Conservation (phyloP, 352 stramenopile genomes). For the Pythium brassicae region DNA sequence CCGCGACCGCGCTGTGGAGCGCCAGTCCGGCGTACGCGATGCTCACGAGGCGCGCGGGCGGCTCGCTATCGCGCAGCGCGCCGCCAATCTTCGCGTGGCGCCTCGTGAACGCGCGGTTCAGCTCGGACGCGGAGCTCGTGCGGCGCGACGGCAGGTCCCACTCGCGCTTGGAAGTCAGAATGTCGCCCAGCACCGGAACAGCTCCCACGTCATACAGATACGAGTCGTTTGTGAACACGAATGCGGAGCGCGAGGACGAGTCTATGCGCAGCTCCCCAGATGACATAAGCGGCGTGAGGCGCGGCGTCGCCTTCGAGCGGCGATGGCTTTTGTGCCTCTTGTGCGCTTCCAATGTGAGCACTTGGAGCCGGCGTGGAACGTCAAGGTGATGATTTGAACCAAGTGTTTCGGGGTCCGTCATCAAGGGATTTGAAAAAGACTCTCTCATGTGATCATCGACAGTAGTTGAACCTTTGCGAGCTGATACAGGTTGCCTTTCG, state of each 20-base stretch:
- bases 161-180: conserved; percentile 2
- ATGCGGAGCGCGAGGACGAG: conserved; percentile 7
- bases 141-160: not conserved
- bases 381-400: too few species aligned
- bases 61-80: conserved; percentile 34
- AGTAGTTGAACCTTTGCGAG: not conserved
- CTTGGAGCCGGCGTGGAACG: too few species aligned
- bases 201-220: not conserved
- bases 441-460: not conserved
- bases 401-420: too few species aligned
- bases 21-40: conserved; percentile 34
- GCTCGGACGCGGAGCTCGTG: not conserved
- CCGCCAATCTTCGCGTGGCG: not conserved
- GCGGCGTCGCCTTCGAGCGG: not conserved
- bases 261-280: not conserved
- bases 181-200: conserved; percentile 3
- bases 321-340: too few species aligned
- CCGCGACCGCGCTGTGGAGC: conserved; percentile 24
- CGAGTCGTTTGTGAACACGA: not conserved
- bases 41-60: conserved; percentile 29
- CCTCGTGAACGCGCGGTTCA: not conserved
- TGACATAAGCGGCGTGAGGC: not conserved
- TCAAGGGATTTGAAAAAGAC: too few species aligned
- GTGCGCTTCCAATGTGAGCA: too few species aligned
- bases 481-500: not conserved